These are phyloP conservation scores for Coemansia sp. DNA, from an alignment of 192 early-diverging fungal species.

Conservation along the genomic window DNA sequence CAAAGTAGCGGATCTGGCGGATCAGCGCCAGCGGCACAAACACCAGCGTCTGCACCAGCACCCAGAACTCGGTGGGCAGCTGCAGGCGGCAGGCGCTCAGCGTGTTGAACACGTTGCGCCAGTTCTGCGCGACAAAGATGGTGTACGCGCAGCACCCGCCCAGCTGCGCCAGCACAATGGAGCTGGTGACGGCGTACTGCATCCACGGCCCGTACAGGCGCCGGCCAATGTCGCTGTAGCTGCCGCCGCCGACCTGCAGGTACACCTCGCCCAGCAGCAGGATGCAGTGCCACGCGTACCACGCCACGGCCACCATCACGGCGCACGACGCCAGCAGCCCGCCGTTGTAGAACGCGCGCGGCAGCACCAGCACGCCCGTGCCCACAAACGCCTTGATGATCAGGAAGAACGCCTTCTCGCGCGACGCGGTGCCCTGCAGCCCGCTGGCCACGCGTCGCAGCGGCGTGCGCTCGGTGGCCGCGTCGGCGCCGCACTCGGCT, in stretches of 20 bases:
- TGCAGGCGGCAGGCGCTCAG: constrained; percentile 61
- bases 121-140: constrained; percentile 86
- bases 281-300: constrained; percentile 62
- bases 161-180: constrained; percentile 72
- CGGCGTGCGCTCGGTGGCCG: constrained; percentile 24
- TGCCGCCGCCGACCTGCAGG: constrained; percentile 54
- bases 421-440: constrained; percentile 54
- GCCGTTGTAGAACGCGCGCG: constrained; percentile 76
- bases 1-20: constrained; percentile 87
- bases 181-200: constrained; percentile 62
- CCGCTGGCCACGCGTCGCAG: constrained; percentile 16
- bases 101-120: constrained; percentile 66
- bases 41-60: constrained; percentile 68
- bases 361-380: constrained; percentile 72
- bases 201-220: constrained; percentile 61
- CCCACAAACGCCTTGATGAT: constrained; percentile 81
- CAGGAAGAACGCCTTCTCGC: constrained; percentile 70
- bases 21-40: constrained; percentile 87
- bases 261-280: constrained; percentile 64
- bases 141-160: constrained; percentile 89
- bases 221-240: constrained; percentile 69
- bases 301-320: constrained; percentile 56
- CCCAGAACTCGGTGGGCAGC: constrained; percentile 71
- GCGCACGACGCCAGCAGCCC: constrained; percentile 62
- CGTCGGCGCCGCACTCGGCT: neutral